Conservation (phyloP, 2,329 filamentous ascomycete species). For the Lachnellula cervina region DNA sequence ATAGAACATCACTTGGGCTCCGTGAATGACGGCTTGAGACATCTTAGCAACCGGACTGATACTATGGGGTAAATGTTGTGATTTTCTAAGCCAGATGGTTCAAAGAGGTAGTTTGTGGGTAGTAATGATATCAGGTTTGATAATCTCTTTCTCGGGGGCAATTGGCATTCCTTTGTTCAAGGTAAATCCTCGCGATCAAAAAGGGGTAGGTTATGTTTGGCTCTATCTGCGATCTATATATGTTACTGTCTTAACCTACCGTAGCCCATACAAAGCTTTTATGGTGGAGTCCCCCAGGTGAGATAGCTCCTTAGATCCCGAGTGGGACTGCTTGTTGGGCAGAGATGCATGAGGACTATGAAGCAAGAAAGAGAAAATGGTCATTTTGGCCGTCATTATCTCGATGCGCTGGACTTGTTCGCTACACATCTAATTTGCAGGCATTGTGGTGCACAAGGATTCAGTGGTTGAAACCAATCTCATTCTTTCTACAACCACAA, state of each 20-base stretch:
- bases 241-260: neutral
- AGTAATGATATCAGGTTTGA: neutral
- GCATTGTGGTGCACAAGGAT: neutral
- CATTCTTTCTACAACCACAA: neutral
- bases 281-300: neutral
- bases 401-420: neutral
- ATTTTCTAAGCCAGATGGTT: neutral
- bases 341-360: neutral
- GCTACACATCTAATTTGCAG: neutral
- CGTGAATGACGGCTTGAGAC: neutral
- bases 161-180: neutral
- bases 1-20: neutral
- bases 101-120: neutral
- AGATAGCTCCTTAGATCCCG: neutral
- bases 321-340: neutral
- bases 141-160: neutral
- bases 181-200: neutral
- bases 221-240: neutral
- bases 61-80: neutral
- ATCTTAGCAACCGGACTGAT: neutral
- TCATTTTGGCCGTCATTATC: neutral
- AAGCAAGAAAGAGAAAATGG: no score
- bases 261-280: no score
- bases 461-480: neutral
- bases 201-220: neutral